These are phyloP conservation scores for Boletus barrowsii DNA, from an alignment of 768 basidiomycete genomes.

Conservation along the genomic window DNA sequence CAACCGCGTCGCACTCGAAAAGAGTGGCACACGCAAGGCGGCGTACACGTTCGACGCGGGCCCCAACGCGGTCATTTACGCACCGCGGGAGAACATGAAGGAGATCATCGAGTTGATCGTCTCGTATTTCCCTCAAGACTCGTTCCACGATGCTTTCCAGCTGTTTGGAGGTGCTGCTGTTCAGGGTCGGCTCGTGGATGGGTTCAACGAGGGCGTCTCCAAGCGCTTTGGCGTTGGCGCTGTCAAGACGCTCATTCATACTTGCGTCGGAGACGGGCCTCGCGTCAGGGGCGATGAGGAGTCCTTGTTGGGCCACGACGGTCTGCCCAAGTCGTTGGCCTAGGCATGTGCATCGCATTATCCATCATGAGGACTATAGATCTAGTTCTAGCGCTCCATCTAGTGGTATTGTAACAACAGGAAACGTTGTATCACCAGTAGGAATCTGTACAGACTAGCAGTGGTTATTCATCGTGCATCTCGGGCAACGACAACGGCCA, in stretches of 20 bases:
- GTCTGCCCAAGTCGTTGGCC: conserved; percentile 61
- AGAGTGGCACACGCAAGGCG: conserved; percentile 63
- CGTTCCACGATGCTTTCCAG: conserved; percentile 74
- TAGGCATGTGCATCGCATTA: conserved; percentile 13
- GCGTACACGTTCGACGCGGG: conserved; percentile 99
- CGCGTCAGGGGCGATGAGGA: conserved; percentile 62
- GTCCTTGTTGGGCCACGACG: conserved; percentile 62
- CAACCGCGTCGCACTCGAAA: conserved; percentile 72
- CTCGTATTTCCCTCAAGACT: conserved; percentile 81
- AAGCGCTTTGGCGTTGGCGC: conserved; percentile 70
- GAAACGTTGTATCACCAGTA: conserved; percentile 1
- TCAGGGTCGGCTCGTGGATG: conserved; percentile 53
- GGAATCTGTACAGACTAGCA: too few relatives aligned
- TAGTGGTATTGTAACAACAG: neutral
- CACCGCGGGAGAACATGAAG: conserved; percentile 69
- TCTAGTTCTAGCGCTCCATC: neutral
- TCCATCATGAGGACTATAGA: neutral
- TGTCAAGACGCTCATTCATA: conserved; percentile 90
- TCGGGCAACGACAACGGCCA: too few relatives aligned
- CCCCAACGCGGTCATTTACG: conserved; percentile 97
- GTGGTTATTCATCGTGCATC: too few relatives aligned
- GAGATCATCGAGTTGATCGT: conserved; percentile 75
- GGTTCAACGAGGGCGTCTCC: conserved; percentile 79
- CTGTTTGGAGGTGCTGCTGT: conserved; percentile 48
- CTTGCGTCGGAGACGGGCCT: conserved; percentile 89